Base-by-base conservation (phyloP, 768 basidiomycete genomes). In the Dioszegia crocea region DNA sequence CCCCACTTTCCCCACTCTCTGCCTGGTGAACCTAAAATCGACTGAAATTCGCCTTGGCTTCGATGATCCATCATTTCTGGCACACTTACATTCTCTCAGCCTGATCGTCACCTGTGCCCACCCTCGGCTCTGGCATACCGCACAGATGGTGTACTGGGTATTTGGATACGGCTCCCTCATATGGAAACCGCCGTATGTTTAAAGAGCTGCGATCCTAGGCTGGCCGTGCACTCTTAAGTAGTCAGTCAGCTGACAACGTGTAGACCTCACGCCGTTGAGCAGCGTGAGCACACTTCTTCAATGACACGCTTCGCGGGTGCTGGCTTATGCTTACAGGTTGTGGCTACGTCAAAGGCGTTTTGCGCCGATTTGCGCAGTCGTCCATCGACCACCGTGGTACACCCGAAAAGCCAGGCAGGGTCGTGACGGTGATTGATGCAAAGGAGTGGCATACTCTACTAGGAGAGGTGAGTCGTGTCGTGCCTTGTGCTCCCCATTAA, bases 381-480 rank as follows among this genome's bases (percentile, higher is more conserved):
- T 93, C 90, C 56, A 88, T 91, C 73, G 92, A 97, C 71, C 92
- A 97, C 76, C 83, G 92, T 11, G 92, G 92, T 19, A 93, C 91
- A 0, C 88, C 85, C 2, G 86, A 91, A 80, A 87, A 80, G 50
- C 91, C 91, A 2, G 92, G 92, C 2, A 79, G 91, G 41, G 93
- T 94, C 0, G 92, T 94, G 0, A 97, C 92, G 0, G 80, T 97
- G 2, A 81, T 96, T 9, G 87, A 88, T 65, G 88, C 89, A 59
- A 84, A 86, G 71, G 89, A 94, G 44, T 97, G 93, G 93, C 85
- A 86, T 52, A 31, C 19, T 5, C 45, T 69, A 2, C 36, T 54
- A 11, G 59, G 46, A 9, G 27, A 65, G 17, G 76, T 76, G 51
- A 57, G 75, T 39, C 4, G 12, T 23, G n/a, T 40, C 23, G 5